Percentiles rank a stretch among this genome's conserved stretches.
These are phyloP conservation scores for Erigeron canadensis DNA, from an alignment of 129 eudicot species.

Conservation along the genomic window DNA sequence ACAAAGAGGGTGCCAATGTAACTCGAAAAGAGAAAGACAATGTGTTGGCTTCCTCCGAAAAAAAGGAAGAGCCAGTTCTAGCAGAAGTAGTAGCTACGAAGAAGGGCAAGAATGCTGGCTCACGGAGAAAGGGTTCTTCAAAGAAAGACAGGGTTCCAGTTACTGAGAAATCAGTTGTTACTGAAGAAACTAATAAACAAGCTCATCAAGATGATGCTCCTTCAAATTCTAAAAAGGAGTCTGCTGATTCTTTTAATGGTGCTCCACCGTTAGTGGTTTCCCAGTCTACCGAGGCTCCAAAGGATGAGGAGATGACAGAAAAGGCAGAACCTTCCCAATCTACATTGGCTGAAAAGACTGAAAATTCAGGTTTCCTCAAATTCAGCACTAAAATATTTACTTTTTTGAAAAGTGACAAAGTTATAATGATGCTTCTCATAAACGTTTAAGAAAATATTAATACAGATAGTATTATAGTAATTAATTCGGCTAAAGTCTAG, in stretches of 20 bases:
- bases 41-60: slow-evolving; percentile 31
- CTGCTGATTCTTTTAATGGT: slow-evolving; percentile 34
- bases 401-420: slow-evolving; percentile 21
- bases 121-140: slow-evolving; percentile 30
- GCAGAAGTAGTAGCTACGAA: slow-evolving; percentile 24
- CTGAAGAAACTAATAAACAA: slow-evolving; percentile 39
- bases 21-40: slow-evolving; percentile 31
- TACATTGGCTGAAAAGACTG: slow-evolving; percentile 36
- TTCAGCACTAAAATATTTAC: background rate
- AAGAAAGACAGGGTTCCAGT: slow-evolving; percentile 33
- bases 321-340: slow-evolving; percentile 35
- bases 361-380: slow-evolving; percentile 46
- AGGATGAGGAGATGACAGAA: slow-evolving; percentile 52
- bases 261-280: slow-evolving; percentile 30
- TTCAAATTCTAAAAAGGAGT: slow-evolving; percentile 41
- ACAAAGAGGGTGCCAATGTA: slow-evolving; percentile 34
- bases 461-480: background rate
- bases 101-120: slow-evolving; percentile 27
- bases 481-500: background rate
- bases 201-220: slow-evolving; percentile 38
- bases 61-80: slow-evolving; percentile 12
- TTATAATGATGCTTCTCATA: slow-evolving; percentile 6
- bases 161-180: slow-evolving; percentile 18
- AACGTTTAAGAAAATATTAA: background rate
- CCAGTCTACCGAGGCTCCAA: slow-evolving; percentile 39